Evolutionary conservation across 2,329 filamentous ascomycete genomes (phyloP).

Genomic region (Trichoderma atroviride): DNA sequence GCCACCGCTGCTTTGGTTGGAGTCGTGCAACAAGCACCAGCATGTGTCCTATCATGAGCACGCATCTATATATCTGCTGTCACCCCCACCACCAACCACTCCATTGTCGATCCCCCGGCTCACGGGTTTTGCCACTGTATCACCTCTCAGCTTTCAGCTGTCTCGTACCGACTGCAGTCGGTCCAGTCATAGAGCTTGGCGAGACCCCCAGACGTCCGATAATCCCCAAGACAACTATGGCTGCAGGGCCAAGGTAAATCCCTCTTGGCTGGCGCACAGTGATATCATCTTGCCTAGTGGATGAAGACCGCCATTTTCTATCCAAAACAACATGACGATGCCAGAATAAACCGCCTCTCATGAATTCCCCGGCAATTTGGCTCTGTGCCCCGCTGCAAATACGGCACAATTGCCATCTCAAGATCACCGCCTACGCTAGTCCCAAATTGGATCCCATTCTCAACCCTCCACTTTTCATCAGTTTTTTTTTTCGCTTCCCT

Average conservation of each 20-base stretch:
- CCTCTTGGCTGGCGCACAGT: not conserved
- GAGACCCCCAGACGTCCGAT: not conserved
- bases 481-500: not conserved
- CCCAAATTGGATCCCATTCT: not conserved
- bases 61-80: not conserved
- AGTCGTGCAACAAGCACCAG: not conserved
- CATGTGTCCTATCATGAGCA: not conserved
- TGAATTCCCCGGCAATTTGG: not conserved
- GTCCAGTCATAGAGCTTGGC: not conserved
- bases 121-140: constrained; percentile 1
- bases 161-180: not conserved
- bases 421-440: constrained; percentile 13
- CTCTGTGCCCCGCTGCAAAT: not conserved
- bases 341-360: not conserved
- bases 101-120: not conserved
- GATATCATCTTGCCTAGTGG: not conserved
- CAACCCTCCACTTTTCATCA: constrained; percentile 5
- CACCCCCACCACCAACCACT: not conserved
- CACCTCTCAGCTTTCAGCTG: constrained; percentile 15
- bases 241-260: not conserved
- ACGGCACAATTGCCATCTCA: not conserved
- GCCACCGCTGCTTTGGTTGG: not conserved
- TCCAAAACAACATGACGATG: constrained; percentile 7
- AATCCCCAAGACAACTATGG: not conserved
- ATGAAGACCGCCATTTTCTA: not conserved